Evolutionary conservation across 257 asterid species (phyloP), one percentile per base, ranked within the genome.

Genomic region (Vinca minor): DNA sequence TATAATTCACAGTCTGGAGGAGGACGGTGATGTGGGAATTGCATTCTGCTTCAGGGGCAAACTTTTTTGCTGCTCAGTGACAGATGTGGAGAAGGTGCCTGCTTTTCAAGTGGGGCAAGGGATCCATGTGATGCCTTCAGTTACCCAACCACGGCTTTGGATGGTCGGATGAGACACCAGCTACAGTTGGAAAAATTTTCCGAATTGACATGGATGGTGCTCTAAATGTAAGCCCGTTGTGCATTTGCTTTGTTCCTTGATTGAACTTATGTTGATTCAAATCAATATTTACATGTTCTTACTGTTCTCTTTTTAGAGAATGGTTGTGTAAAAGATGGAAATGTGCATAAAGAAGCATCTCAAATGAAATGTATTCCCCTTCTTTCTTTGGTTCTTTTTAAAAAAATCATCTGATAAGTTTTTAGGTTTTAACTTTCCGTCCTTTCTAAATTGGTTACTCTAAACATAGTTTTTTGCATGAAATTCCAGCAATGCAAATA

Each of bases 161-260:
- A 71, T 93, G 98, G 98, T 89, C 97, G 64, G 85, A 86, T 41
- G 96, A 93, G 80, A 79, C 96, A 12, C 87, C 88, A 12, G 97
- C 98, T 46, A 79, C 97, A 18, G 81, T 86, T 71, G 98, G 98
- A 50, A 93, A 87, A 77, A 80, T 93, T 73, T 77, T 53, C 47
- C 83, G 95, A 77, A 85, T 93, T 29, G 92, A 93, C 81, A 89
- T 93, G 98, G 96, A 93, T 76, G 95, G 98, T 44, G 77, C 98
- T 69, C 78, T 93, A 70, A 93, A 89, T 68, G 98, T 56, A 31
- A 84, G 97, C 78, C 48, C 61, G 20, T 61, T 64, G 50, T 61
- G 32, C 47, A 58, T 69, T 68, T 39, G 36, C 41, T 8, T 62
- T 50, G 69, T 23, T 76, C 58, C 59, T 44, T 29, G 4, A 36